phyloP scores from a whole-genome alignment of 192 early-diverging fungal species.

The Spizellomyces sp. region DNA sequence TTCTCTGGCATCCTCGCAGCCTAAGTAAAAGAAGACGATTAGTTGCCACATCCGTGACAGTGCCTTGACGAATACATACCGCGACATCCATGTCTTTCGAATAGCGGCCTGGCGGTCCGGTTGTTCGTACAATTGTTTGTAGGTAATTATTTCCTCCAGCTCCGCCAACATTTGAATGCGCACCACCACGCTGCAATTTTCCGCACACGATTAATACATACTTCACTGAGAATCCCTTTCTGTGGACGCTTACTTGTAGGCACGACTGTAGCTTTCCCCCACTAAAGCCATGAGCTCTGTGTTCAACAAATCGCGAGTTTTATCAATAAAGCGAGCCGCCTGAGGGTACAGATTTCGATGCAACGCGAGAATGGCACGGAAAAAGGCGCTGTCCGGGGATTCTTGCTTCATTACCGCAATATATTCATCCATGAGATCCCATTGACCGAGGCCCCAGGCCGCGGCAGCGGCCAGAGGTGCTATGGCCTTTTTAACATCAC shows the following conservation, averaged over 20 bases:
- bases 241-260: conserved; percentile 63
- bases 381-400: conserved; percentile 81
- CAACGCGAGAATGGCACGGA: conserved; percentile 80
- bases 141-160: conserved; percentile 93
- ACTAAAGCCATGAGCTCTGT: conserved; percentile 84
- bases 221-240: neutral
- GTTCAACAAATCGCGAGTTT: conserved; percentile 80
- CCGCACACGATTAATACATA: conserved; percentile 23
- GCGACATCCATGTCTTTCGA: conserved; percentile 83
- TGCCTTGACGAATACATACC: conserved; percentile 14
- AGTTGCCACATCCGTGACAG: neutral
- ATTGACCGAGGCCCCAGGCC: conserved; percentile 87
- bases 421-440: conserved; percentile 90
- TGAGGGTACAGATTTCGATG: conserved; percentile 77
- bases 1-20: conserved; percentile 84
- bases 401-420: conserved; percentile 77
- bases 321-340: conserved; percentile 74
- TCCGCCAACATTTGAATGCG: conserved; percentile 97
- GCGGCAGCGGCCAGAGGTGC: conserved; percentile 90
- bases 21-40: conserved; percentile 40
- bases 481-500: conserved; percentile 70
- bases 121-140: conserved; percentile 81
- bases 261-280: conserved; percentile 92
- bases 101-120: conserved; percentile 74
- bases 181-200: conserved; percentile 65